Base-by-base conservation (phyloP, 495 filamentous ascomycete genomes). In the Pseudoneurospora amorphoporcata region DNA sequence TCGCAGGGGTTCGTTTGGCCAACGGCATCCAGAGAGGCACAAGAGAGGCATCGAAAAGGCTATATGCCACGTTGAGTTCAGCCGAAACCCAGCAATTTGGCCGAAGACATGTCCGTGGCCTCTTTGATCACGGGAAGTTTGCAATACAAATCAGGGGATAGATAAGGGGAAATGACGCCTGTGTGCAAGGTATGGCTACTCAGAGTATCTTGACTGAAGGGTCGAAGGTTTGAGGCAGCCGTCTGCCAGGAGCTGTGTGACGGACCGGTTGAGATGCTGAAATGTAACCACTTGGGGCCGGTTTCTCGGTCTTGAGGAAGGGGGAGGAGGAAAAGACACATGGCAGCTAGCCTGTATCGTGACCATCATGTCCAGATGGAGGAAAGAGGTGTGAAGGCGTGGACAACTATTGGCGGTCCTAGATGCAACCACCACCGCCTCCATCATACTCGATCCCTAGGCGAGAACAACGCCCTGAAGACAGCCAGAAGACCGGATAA, bases 61-160 rank as follows among this genome's bases (percentile, higher is more conserved):
- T 81, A 81, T 78, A 76, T 78, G 74, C 76, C 76, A 77, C 76
- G 72, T 77, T 75, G 74, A 79, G 61, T 81, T 82, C 79, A 80
- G 80, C 78, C 80, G 77, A 78, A 81, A 80, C 45, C 73, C 72
- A 69, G 37, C 40, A 80, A 78, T 77, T 77, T 77, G 77, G 73
- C 79, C 72, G 75, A 73, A 65, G 29, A 37, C 53, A 65, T 65
- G 53, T 35, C 6, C 53, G 53, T 65, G 23, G 53, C 53, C 29
- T 17, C 53, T 65, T 65, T 65, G 53, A 65, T 65, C 53, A 65
- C 29, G 14, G 53, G 14, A 65, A 65, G 53, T 8, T 35, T 35
- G 53, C 53, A 65, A 65, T 17, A 65, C 53, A 35, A 16, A 65
- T 35, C 53, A 35, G 53, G 53, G 29, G 53, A 17, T 8, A 65